A percentile compares a stretch with the other conserved stretches of the same genome.
These are phyloP conservation scores for Lachnellula suecica DNA, from an alignment of 2,329 filamentous ascomycete genomes.

Conservation along the genomic window DNA sequence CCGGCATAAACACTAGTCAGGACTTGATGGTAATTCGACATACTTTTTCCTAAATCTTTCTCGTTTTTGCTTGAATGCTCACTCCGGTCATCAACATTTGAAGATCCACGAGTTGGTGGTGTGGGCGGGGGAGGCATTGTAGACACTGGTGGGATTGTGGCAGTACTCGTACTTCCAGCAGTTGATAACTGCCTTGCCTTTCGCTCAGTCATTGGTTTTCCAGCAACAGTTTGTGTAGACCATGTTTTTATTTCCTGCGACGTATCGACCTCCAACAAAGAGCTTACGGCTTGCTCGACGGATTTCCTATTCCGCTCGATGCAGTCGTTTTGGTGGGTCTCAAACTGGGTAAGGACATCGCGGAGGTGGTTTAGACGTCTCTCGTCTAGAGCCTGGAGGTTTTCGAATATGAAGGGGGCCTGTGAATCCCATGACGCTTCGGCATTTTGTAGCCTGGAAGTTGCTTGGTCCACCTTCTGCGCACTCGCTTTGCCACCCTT, in stretches of 20 bases:
- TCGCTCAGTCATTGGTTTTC: conserved; percentile 34
- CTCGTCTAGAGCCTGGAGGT: conserved; percentile 87
- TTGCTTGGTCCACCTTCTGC: conserved; percentile 74
- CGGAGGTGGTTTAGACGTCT: conserved; percentile 84
- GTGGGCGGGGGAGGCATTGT: conserved; percentile 28
- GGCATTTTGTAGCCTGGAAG: conserved; percentile 73
- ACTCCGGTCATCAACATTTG: conserved; percentile 27
- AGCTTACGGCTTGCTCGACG: conserved; percentile 77
- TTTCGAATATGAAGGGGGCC: conserved; percentile 92
- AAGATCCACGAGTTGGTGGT: conserved; percentile 19
- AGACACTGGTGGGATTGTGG: background rate
- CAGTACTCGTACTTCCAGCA: conserved; percentile 17
- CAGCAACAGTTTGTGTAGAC: conserved; percentile 40
- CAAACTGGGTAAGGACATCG: conserved; percentile 86
- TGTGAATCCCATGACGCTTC: conserved; percentile 88
- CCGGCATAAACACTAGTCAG: no score
- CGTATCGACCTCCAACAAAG: conserved; percentile 83
- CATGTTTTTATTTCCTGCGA: conserved; percentile 83
- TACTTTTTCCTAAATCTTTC: no score
- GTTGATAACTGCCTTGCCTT: conserved; percentile 27
- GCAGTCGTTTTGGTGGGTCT: conserved; percentile 89
- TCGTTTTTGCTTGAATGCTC: conserved; percentile 22
- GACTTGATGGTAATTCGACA: no score
- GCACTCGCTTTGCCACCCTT: conserved; percentile 77
- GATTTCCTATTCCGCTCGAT: conserved; percentile 73